Evolutionary conservation across 2,329 filamentous ascomycete species (phyloP).

Genomic region (Diaporthe vaccinii): DNA sequence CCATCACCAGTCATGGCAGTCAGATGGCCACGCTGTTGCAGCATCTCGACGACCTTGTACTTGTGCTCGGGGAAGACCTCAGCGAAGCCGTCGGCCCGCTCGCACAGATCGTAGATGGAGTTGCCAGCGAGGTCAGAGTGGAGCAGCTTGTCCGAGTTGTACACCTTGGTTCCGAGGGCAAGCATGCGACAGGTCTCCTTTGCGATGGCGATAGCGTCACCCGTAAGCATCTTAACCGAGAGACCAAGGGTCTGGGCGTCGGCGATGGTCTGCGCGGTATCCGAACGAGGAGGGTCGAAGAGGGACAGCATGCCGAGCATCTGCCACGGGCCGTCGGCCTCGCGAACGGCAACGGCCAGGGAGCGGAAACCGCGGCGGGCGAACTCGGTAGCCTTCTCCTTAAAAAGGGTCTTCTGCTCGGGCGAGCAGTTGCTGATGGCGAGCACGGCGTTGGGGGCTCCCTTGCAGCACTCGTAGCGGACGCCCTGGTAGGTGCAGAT

Average conservation of each 20-base stretch:
- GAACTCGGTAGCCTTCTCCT: constrained; percentile 80
- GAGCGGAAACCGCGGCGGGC: constrained; percentile 85
- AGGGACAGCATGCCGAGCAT: constrained; percentile 83
- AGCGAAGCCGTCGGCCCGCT: constrained; percentile 80
- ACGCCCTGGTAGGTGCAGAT: constrained; percentile 78
- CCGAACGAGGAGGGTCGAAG: constrained; percentile 84
- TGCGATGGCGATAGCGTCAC: constrained; percentile 83
- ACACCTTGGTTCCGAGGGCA: constrained; percentile 83
- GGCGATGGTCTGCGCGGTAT: constrained; percentile 82
- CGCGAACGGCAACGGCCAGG: constrained; percentile 77
- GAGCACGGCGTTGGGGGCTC: constrained; percentile 82
- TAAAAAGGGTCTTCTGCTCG: constrained; percentile 76
- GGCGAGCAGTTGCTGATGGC: constrained; percentile 76
- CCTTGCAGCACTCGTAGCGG: constrained; percentile 81
- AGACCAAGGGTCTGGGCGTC: constrained; percentile 70
- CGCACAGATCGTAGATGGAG: constrained; percentile 81
- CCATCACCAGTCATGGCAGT: constrained; percentile 82
- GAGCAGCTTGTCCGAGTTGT: constrained; percentile 83
- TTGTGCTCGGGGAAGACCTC: constrained; percentile 84
- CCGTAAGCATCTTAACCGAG: constrained; percentile 85
- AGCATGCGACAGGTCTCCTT: constrained; percentile 89
- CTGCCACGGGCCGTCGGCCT: constrained; percentile 64
- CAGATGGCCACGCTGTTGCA: constrained; percentile 77
- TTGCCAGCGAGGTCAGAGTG: constrained; percentile 80
- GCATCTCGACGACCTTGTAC: constrained; percentile 82